These are phyloP conservation scores for Paxillus ammoniavirescens DNA, from an alignment of 768 basidiomycete species.

Conservation along the genomic window DNA sequence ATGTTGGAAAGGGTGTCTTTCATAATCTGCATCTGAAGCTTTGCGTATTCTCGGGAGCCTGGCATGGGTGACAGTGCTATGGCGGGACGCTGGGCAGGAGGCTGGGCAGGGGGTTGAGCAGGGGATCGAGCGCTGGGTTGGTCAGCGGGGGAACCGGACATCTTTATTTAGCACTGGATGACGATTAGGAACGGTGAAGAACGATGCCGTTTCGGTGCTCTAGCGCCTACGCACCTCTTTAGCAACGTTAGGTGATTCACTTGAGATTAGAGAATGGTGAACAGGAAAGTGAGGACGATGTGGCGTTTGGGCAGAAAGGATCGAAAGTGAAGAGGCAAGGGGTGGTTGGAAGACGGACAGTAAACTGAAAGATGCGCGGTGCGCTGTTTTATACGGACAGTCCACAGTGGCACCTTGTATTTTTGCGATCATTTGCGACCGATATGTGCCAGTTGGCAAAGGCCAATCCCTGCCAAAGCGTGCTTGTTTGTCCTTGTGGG, in stretches of 20 bases:
- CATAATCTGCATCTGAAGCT: slow-evolving; percentile 19
- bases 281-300: neutral
- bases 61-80: slow-evolving; percentile 12
- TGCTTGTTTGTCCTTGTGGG: slow-evolving; percentile 49
- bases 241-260: neutral
- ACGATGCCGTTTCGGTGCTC: neutral
- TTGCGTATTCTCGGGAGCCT: slow-evolving; percentile 17
- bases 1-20: slow-evolving; percentile 14
- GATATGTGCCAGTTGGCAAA: slow-evolving; percentile 22
- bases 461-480: slow-evolving; percentile 28
- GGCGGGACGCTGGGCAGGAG: neutral
- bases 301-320: neutral
- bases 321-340: neutral
- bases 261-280: neutral
- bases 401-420: slow-evolving; percentile 28
- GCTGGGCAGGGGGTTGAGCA: slow-evolving; percentile 13
- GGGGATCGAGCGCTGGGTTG: slow-evolving; percentile 2
- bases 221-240: neutral
- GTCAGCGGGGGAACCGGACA: slow-evolving; percentile 12
- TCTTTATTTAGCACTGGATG: slow-evolving; percentile 7
- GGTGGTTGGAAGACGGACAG: slow-evolving; percentile 1
- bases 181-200: neutral
- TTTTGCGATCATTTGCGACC: slow-evolving; percentile 30
- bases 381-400: slow-evolving; percentile 24
- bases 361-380: neutral